Base-by-base conservation (phyloP, 768 basidiomycete genomes). In the Pleurotus sapidus region DNA sequence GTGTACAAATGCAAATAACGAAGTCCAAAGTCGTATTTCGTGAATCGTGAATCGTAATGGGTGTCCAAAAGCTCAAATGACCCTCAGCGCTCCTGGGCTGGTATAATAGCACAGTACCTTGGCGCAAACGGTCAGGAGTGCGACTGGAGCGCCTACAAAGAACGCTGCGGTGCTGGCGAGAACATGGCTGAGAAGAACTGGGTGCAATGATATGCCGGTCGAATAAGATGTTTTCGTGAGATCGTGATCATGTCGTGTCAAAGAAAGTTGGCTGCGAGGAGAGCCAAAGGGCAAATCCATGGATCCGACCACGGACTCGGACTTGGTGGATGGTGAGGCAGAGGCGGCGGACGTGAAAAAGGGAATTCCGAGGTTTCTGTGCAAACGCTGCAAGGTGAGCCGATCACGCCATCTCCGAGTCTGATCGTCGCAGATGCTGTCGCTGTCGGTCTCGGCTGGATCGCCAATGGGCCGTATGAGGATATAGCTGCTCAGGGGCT, bases 281-380 rank as follows among this genome's bases (percentile, higher is more conserved):
- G n/a, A 25, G 12, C 30, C 20, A n/a, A 45, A 23, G n/a, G 9
- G 42, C 42, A 45, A 45, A 23, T 45, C 42, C 42, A 45, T 45
- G 42, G n/a, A n/a, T 12, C 6, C n/a, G 42, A 17, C 42, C 42
- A 45, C 42, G n/a, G 8, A 34, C 30, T 34, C 30, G 8, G 30
- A 34, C 30, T 34, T 34, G 9, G 30, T 34, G 30, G 58, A 34
- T 38, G 25, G 24, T 15, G 58, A 14, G 20, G 51, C 12, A 4
- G 11, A 14, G 30, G 40, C 40, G n/a, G 38, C 18, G 39, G 46
- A 49, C 15, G 58, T 55, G 42, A 37, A 47, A 15, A 57, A 55
- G 15, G 62, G 64, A 38, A 77, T 63, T 7, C 71, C 65, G 37
- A 77, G 66, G 59, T 74, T 74, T 27, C 70, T 63, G 45, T 66